Conservation (phyloP, 176 grass and related monocot species). For the Oryza meyeriana region DNA sequence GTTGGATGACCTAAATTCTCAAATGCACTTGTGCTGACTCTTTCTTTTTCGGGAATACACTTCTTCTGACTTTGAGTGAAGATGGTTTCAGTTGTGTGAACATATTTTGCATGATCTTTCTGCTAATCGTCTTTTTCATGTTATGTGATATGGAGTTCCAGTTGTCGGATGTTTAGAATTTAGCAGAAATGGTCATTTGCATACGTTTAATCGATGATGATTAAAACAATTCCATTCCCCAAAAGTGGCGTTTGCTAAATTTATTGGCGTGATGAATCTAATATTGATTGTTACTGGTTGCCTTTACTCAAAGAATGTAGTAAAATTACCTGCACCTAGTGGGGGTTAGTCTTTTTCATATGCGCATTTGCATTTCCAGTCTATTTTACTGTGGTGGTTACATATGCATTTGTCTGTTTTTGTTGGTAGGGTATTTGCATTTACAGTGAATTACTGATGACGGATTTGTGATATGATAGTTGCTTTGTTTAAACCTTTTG, state of each 20-base stretch:
- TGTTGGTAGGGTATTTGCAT: no score
- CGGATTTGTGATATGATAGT: background rate
- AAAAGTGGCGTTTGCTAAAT: no score
- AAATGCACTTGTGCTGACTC: background rate
- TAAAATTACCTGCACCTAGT: no score
- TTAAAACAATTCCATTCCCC: background rate
- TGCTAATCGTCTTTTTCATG: background rate
- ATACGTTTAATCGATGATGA: background rate
- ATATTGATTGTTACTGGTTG: no score
- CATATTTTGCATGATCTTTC: background rate
- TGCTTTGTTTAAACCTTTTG: background rate
- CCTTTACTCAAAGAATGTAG: no score
- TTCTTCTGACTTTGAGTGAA: background rate
- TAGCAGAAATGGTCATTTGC: background rate
- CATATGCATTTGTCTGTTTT: background rate
- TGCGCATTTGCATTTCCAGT: background rate
- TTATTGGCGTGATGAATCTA: no score
- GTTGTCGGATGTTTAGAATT: background rate
- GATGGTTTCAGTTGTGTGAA: background rate
- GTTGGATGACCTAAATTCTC: background rate
- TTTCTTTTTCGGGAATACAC: no score
- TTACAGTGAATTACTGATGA: background rate
- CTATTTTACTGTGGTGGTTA: background rate
- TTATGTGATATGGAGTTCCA: background rate
- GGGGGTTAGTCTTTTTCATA: background rate